Percentiles rank a stretch among this genome's conserved stretches.
Conservation (phyloP, 208 protist species). For the Wallacemonas sp. region DNA sequence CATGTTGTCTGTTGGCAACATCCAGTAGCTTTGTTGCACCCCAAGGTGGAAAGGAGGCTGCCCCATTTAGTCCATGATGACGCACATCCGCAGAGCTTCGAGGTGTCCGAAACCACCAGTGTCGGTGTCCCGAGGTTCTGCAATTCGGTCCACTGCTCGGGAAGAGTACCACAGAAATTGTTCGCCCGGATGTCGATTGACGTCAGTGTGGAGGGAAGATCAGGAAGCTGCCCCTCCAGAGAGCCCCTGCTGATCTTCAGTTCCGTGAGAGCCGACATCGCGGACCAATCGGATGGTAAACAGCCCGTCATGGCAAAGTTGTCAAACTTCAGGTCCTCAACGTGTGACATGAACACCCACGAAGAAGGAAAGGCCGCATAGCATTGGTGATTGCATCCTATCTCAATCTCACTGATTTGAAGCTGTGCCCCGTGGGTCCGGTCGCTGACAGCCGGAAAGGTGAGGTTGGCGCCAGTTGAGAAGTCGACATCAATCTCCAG, state of each 20-base stretch:
- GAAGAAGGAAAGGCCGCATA: neutral
- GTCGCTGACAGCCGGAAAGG: neutral
- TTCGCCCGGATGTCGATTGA: neutral
- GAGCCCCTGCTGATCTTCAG: neutral
- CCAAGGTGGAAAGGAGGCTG: no score
- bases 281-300: no score
- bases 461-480: neutral
- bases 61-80: neutral
- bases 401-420: neutral
- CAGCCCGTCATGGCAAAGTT: no score
- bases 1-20: no score
- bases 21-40: no score
- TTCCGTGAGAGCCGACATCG: no score
- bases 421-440: neutral
- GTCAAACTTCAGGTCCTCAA: no score
- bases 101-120: neutral
- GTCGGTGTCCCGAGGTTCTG: neutral
- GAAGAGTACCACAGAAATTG: slow-evolving; percentile 6
- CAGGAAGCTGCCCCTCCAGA: neutral
- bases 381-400: neutral
- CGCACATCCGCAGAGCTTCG: neutral
- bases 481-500: neutral
- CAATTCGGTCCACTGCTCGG: neutral
- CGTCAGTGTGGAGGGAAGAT: neutral
- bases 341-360: no score